A percentile compares a stretch with the other conserved stretches of the same genome.
Conservation (phyloP, 2,329 filamentous ascomycete species). For the Moelleriella libera region DNA sequence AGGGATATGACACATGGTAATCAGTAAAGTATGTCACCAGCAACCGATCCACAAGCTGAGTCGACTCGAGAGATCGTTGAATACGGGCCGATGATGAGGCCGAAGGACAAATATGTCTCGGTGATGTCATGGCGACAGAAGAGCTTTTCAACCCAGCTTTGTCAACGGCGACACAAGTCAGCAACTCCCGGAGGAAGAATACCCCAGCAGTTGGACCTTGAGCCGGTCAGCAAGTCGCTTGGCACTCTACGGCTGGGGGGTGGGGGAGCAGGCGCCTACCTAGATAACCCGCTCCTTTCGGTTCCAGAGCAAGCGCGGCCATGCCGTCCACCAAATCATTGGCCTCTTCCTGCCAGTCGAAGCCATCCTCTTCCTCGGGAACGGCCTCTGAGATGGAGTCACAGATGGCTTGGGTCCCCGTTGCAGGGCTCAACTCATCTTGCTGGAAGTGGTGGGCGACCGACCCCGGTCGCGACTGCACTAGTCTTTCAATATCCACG, state of each 20-base stretch:
- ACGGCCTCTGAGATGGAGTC: conserved; percentile 13
- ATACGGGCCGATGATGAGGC: conserved; percentile 4
- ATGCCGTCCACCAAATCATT: conserved; percentile 19
- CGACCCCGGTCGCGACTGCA: neutral
- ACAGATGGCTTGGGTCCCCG: neutral
- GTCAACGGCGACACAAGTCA: conserved; percentile 10
- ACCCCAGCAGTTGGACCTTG: conserved; percentile 14
- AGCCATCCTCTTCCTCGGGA: conserved; percentile 15
- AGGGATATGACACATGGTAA: conserved; percentile 30
- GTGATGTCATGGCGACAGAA: neutral
- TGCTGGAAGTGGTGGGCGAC: neutral
- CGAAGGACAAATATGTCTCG: neutral
- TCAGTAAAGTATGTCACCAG: conserved; percentile 26
- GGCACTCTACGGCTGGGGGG: neutral
- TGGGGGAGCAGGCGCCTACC: conserved; percentile 3
- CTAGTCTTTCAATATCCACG: conserved; percentile 1
- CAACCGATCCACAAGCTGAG: conserved; percentile 10
- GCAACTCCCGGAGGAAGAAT: conserved; percentile 14
- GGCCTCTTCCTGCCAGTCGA: conserved; percentile 18
- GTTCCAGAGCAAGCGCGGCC: conserved; percentile 20
- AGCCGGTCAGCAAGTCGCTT: neutral
- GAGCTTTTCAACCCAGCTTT: neutral
- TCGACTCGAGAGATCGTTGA: conserved; percentile 9
- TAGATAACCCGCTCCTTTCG: conserved; percentile 18
- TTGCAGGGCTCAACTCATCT: neutral